Base-by-base conservation (phyloP, 2,329 filamentous ascomycete genomes). In the Waltergamsia citrina region DNA sequence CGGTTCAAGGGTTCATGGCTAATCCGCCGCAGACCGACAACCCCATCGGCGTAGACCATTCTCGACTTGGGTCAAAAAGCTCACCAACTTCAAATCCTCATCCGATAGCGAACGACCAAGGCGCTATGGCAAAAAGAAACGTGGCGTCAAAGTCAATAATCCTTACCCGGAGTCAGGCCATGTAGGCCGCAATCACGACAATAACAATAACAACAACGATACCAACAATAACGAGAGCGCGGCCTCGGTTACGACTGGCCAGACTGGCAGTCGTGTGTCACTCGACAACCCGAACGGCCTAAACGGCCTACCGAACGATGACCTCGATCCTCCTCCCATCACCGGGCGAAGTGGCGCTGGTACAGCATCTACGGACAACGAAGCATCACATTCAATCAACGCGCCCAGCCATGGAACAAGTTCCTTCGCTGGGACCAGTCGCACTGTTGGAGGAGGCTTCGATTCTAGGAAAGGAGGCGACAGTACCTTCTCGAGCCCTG, bases 61-160 rank as follows among this genome's bases (percentile, higher is more conserved):
- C 54, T 76, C 88, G 30, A 85, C 80, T 45, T 93, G 90, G 83
- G 86, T 98, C 67, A 94, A 88, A 69, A 88, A 88, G 51, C 74
- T 96, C 37, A 80, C 87, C 41, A 90, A 81, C 55, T 81, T 94
- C 60, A 95, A 94, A 58, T 69, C 65, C 36, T 79, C 78, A 5
- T 82, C 79, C 21, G 75, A 72, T 42, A 69, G 76, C 39, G 67
- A 67, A 27, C 45, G 58, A 48, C 38, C 57, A 52, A 49, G 58
- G 52, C 42, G 57, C 49, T 39, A 65, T 34, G 59, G 56, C 33
- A 67, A 64, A 43, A 49, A 54, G 59, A 84, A 81, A 58, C 69
- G 66, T 31, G 54, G 61, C 14, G 63, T 67, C 33, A 76, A 78
- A 50, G 80, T 81, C 56, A 94, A 94, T 66, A 90, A 90, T 52